phyloP scores from a whole-genome alignment of 2,329 filamentous ascomycete genomes.

The Camillea tinctor region DNA sequence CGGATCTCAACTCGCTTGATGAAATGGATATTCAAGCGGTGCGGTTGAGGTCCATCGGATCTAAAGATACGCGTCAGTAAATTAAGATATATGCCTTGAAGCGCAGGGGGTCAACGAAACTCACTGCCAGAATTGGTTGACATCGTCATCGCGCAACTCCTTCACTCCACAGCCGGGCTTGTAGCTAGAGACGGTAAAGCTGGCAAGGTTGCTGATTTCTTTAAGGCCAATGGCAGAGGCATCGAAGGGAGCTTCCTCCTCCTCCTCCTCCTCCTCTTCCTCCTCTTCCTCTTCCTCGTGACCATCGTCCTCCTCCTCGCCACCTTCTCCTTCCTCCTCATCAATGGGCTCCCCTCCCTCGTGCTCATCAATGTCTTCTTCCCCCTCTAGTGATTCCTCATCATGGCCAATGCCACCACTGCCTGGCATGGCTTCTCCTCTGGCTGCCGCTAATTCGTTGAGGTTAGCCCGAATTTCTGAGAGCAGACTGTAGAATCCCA shows the following conservation, averaged over 20 bases:
- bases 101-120: constrained; percentile 31
- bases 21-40: constrained; percentile 81
- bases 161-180: constrained; percentile 79
- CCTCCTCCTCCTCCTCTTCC: constrained; percentile 32
- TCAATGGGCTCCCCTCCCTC: constrained; percentile 26
- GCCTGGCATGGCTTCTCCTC: neutral
- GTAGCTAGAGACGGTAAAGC: constrained; percentile 77
- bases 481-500: neutral
- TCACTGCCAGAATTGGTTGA: constrained; percentile 76
- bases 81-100: too few species aligned
- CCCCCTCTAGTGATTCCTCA: constrained; percentile 15
- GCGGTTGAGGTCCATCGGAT: constrained; percentile 81
- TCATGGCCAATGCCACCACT: constrained; percentile 2
- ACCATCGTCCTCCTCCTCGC: constrained; percentile 21
- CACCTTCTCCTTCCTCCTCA: constrained; percentile 32
- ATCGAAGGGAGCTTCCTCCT: constrained; percentile 45
- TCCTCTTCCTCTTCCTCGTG: constrained; percentile 32
- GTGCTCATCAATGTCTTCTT: constrained; percentile 20
- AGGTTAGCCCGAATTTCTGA: constrained; percentile 5
- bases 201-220: constrained; percentile 81
- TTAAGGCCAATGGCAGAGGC: constrained; percentile 62
- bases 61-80: constrained; percentile 35
- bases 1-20: constrained; percentile 78
- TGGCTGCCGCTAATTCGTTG: neutral
- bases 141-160: constrained; percentile 71